phyloP scores from a whole-genome alignment of 2,329 filamentous ascomycete species.

The Phaeomoniella chlamydospora region DNA sequence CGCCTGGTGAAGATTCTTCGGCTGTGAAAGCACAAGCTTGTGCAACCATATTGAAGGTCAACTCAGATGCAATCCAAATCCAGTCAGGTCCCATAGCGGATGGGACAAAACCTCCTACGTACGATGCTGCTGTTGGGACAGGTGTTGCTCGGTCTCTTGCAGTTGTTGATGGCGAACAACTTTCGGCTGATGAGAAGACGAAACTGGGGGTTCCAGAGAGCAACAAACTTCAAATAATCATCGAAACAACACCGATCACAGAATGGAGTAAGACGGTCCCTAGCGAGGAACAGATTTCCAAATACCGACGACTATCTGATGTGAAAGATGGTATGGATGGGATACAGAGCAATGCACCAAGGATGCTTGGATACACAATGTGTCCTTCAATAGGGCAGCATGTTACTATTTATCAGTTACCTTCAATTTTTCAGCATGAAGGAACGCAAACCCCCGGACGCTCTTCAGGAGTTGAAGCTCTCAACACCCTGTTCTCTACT shows the following conservation, averaged over 20 bases:
- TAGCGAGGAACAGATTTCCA: background rate
- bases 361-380: background rate
- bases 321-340: background rate
- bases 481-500: conserved; percentile 26
- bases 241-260: background rate
- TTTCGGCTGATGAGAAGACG: background rate
- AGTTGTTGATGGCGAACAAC: background rate
- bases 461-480: conserved; percentile 8
- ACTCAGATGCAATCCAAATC: background rate
- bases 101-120: background rate
- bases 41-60: background rate
- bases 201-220: background rate
- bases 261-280: background rate
- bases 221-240: background rate
- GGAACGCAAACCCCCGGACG: background rate
- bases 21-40: background rate
- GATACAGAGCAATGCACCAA: background rate
- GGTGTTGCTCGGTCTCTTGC: background rate
- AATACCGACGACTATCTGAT: background rate
- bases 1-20: background rate
- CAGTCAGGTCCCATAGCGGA: background rate
- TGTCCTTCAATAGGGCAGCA: background rate
- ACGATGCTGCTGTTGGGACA: background rate
- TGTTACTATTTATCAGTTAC: background rate
- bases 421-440: background rate